phyloP scores from a whole-genome alignment of 139 green algal genomes.

The Desmodesmus armatus region DNA sequence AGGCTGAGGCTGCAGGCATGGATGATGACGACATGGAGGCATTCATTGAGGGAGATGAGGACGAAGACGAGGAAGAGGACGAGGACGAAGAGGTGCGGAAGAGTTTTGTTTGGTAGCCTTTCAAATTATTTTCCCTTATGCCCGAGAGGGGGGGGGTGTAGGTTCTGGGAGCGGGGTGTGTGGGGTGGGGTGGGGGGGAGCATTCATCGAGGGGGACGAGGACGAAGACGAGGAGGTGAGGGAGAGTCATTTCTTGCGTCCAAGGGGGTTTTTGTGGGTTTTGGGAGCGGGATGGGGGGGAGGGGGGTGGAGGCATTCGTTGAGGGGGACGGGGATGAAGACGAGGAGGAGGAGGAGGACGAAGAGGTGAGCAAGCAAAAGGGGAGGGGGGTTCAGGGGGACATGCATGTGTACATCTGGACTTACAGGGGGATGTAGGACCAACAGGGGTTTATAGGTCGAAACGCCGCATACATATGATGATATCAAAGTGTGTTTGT shows the following conservation, averaged over 20 bases:
- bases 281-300: background rate
- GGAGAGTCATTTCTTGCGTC: constrained; percentile 51
- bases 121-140: background rate
- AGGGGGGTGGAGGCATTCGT: background rate
- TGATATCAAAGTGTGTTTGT: background rate
- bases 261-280: background rate
- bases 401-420: background rate
- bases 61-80: constrained; percentile 58
- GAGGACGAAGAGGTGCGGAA: constrained; percentile 53
- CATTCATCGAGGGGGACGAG: constrained; percentile 60
- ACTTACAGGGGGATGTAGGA: too few species aligned
- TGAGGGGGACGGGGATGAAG: too few species aligned
- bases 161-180: background rate
- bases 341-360: background rate
- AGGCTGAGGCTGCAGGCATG: constrained; percentile 30
- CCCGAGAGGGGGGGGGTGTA: background rate
- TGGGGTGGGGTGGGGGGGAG: too few species aligned
- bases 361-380: background rate
- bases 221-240: constrained; percentile 59
- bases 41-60: constrained; percentile 61
- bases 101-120: background rate
- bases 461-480: background rate
- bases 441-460: background rate
- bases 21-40: constrained; percentile 36
- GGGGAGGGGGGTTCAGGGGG: too few species aligned